phyloP scores from a whole-genome alignment of 2,329 filamentous ascomycete genomes.

The Lecanicillium sp. region DNA sequence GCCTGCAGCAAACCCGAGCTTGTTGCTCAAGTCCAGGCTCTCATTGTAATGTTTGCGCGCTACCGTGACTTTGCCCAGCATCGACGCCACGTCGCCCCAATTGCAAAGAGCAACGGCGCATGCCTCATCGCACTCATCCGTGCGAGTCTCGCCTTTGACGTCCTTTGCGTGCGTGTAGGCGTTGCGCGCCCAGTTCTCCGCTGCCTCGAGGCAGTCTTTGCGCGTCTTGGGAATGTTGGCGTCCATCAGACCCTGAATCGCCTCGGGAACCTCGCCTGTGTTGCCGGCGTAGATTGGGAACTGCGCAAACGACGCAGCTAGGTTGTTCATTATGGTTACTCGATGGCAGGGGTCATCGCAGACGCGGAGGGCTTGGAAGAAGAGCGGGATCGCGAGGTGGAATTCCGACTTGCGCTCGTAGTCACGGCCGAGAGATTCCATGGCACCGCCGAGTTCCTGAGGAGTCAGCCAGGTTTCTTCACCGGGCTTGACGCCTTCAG shows the following conservation, averaged over 20 bases:
- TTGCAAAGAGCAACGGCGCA: constrained; percentile 83
- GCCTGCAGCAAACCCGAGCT: constrained; percentile 44
- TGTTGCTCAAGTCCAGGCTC: constrained; percentile 53
- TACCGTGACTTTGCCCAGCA: constrained; percentile 57
- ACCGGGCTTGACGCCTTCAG: constrained; percentile 59
- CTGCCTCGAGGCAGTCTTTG: constrained; percentile 58
- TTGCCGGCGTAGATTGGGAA: constrained; percentile 38
- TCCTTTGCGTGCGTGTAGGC: constrained; percentile 59
- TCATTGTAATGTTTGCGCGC: constrained; percentile 64
- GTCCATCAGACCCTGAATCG: constrained; percentile 19
- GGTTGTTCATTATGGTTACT: constrained; percentile 80
- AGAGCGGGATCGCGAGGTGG: constrained; percentile 77
- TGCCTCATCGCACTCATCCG: constrained; percentile 73
- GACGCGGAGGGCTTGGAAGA: constrained; percentile 73
- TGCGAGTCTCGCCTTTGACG: constrained; percentile 59
- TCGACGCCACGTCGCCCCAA: constrained; percentile 73
- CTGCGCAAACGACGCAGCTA: constrained; percentile 66
- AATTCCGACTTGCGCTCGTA: constrained; percentile 69
- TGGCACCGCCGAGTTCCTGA: constrained; percentile 63
- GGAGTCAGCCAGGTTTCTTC: constrained; percentile 65
- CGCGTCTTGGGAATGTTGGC: constrained; percentile 37
- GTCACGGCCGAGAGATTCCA: constrained; percentile 69
- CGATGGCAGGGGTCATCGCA: constrained; percentile 65
- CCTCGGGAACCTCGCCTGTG: constrained; percentile 18
- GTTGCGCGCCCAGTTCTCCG: constrained; percentile 71